Base-by-base conservation (phyloP, 2,329 filamentous ascomycete genomes). In the Aureobasidium sp. region DNA sequence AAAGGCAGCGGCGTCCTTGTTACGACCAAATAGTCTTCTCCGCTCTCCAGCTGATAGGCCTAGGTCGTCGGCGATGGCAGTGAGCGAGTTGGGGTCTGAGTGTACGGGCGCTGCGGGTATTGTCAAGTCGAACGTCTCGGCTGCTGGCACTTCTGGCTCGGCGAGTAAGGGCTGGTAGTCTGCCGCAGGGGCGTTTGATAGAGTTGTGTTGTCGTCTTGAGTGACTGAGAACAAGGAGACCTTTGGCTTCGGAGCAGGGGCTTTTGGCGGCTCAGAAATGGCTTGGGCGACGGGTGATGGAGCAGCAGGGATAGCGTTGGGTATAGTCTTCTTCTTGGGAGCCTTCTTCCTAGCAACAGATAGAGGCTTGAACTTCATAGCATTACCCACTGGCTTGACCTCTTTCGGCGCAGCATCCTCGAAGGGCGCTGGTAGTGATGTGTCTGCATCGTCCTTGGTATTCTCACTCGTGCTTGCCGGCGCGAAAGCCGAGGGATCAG, bases 301-400 rank as follows among this genome's bases (percentile, higher is more conserved):
- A 45, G 70, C 67, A 65, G 67, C 15, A 53, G 65, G n/a, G 52
- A 66, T 39, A 39, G 66, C n/a, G 11, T 22, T 20, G 7, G 69
- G 60, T 27, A 74, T 72, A 41, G 73, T 72, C 62, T 79, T 62
- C 69, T 83, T 87, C 76, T 87, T 90, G 76, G 89, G 91, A 65
- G 83, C 84, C 34, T 86, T 81, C 65, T 88, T 90, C 64, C 90
- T 83, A 17, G 87, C 84, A 15, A 97, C 91, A 0, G 92, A 96
- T 41, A 97, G 78, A 3, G 93, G 93, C 71, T 87, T 89, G 74
- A 97, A 97, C 84, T 91, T 89, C 74, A 92, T 84, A 14, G 91
- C 85, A 68, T 92, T 94, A 22, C 89, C 89, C 2, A 87, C 83
- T 15, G 89, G 75, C 75, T 89, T 87, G 17, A 88, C 82, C 63